Evolutionary conservation across 2,329 filamentous ascomycete genomes (phyloP).

Genomic region (Beauveria scarabaeidicola): DNA sequence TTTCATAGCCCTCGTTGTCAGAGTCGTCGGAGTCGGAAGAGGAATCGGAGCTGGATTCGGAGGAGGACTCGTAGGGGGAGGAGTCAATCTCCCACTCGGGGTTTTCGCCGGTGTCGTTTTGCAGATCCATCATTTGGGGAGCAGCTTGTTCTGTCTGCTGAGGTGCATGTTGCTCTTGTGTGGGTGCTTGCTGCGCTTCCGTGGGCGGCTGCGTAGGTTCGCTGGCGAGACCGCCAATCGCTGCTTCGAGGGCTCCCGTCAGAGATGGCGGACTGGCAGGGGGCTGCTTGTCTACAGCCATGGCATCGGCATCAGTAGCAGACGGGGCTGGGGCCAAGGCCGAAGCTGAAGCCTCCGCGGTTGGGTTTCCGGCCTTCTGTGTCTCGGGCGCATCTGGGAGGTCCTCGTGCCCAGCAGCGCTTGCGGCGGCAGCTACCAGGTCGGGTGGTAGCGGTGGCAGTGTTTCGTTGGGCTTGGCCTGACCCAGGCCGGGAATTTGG

Average conservation of each 20-base stretch:
- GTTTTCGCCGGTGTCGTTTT: conserved; percentile 33
- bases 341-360: neutral
- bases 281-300: conserved; percentile 26
- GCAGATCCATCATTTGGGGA: conserved; percentile 14
- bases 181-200: neutral
- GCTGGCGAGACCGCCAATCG: conserved; percentile 29
- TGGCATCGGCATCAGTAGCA: conserved; percentile 21
- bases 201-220: conserved; percentile 4
- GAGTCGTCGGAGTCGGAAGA: conserved; percentile 51
- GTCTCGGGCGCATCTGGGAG: conserved; percentile 15
- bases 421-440: conserved; percentile 22
- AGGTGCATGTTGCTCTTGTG: neutral
- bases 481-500: conserved; percentile 34
- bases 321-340: neutral
- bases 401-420: conserved; percentile 17
- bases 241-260: conserved; percentile 35
- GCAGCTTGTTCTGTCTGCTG: neutral
- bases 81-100: conserved; percentile 83
- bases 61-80: conserved; percentile 62
- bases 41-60: conserved; percentile 61
- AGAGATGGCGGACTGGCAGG: conserved; percentile 29
- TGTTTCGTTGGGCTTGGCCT: conserved; percentile 34
- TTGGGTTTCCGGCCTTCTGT: conserved; percentile 4
- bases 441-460: conserved; percentile 31
- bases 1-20: conserved; percentile 55